phyloP scores from a whole-genome alignment of 176 grass and related monocot species.

The Neostapfia colusana region DNA sequence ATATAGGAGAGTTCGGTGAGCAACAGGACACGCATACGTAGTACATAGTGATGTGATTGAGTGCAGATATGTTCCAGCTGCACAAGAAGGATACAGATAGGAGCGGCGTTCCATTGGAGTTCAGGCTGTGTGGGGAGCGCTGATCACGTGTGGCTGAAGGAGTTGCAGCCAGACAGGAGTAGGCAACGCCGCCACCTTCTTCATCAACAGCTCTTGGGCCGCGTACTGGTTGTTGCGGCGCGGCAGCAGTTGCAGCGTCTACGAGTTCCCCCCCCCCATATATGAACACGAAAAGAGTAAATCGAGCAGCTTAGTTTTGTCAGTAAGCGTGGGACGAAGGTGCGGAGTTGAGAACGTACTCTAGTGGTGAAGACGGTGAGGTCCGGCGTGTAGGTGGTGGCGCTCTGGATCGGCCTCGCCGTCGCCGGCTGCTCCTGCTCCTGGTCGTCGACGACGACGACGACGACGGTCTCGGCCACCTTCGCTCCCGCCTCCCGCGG shows the following conservation, averaged over 20 bases:
- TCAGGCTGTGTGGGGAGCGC: conserved; percentile 24
- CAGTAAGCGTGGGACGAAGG: not conserved
- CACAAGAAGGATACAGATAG: too few species aligned
- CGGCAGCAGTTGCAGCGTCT: conserved; percentile 25
- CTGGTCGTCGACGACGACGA: too few species aligned
- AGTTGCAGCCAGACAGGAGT: conserved; percentile 36
- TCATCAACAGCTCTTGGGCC: conserved; percentile 25
- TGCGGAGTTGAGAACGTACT: conserved; percentile 6
- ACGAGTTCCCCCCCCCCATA: too few species aligned
- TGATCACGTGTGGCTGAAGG: conserved; percentile 1
- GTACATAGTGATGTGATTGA: too few species aligned
- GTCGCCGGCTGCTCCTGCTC: not conserved
- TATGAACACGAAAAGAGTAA: too few species aligned
- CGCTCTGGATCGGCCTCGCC: not conserved
- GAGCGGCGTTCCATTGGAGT: too few species aligned
- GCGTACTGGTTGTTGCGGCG: conserved; percentile 23
- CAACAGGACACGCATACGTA: too few species aligned
- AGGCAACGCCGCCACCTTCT: not conserved
- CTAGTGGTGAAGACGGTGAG: conserved; percentile 29
- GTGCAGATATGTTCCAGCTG: too few species aligned
- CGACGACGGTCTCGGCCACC: conserved; percentile 46
- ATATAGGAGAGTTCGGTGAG: too few species aligned
- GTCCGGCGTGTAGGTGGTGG: conserved; percentile 14
- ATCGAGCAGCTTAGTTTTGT: too few species aligned
- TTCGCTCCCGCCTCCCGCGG: not conserved